Evolutionary conservation across 192 early-diverging fungal species (phyloP).

Genomic region (Dimargaris verticillata): DNA sequence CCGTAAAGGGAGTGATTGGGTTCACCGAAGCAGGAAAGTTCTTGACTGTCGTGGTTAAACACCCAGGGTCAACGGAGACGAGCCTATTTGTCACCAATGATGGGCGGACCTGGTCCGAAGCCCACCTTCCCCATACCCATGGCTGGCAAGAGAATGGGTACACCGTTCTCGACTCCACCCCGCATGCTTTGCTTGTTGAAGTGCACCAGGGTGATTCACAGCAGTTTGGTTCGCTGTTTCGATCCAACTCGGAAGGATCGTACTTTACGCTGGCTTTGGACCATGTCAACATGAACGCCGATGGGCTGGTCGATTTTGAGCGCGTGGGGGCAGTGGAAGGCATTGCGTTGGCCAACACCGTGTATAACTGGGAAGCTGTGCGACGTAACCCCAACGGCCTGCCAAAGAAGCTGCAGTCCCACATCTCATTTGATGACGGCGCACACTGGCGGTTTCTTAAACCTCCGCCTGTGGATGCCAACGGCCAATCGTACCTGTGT

Average conservation of each 20-base stretch:
- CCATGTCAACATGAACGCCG: conserved; percentile 57
- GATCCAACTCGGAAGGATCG: conserved; percentile 79
- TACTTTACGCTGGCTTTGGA: conserved; percentile 65
- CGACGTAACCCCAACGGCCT: conserved; percentile 17
- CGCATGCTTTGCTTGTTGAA: conserved; percentile 59
- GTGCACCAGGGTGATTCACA: conserved; percentile 29
- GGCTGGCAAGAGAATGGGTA: conserved; percentile 46
- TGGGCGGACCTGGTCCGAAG: conserved; percentile 44
- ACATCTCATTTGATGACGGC: conserved; percentile 80
- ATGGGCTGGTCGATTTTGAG: conserved; percentile 82
- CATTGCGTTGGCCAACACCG: conserved; percentile 70
- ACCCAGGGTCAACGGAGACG: conserved; percentile 32
- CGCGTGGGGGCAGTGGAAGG: conserved; percentile 65
- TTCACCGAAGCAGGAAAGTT: conserved; percentile 53
- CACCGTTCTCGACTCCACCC: conserved; percentile 71
- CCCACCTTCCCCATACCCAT: conserved; percentile 36
- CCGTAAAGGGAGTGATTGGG: conserved; percentile 50
- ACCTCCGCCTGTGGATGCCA: conserved; percentile 38
- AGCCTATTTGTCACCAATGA: conserved; percentile 49
- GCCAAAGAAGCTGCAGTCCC: conserved; percentile 43
- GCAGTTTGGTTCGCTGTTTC: conserved; percentile 51
- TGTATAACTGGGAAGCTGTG: conserved; percentile 57
- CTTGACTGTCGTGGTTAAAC: conserved; percentile 49
- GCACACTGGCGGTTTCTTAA: conserved; percentile 51
- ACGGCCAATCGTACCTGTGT: conserved; percentile 43